A percentile compares a stretch with the other conserved stretches of the same genome.
Evolutionary conservation across 2,329 filamentous ascomycete species (phyloP).

Genomic region (Pseudopithomyces chartarum): DNA sequence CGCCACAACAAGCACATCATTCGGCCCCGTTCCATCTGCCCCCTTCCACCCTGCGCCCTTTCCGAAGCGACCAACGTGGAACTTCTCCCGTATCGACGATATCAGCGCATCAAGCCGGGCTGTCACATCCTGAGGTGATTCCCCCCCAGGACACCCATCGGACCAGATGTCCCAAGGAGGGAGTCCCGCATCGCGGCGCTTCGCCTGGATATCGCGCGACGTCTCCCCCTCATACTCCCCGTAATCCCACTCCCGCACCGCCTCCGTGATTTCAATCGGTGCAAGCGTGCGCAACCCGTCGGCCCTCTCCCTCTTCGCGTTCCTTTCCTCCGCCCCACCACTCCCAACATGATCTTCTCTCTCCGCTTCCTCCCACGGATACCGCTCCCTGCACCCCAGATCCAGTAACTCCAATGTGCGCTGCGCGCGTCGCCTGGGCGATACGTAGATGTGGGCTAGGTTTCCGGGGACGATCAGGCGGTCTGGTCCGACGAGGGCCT

Average conservation of each 20-base stretch:
- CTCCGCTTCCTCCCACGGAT: conserved; percentile 42
- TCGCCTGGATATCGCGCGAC: conserved; percentile 55
- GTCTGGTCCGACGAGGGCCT: conserved; percentile 82
- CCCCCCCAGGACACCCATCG: conserved; percentile 82
- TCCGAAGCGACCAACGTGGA: conserved; percentile 57
- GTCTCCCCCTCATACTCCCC: conserved; percentile 66
- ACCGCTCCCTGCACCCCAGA: conserved; percentile 68
- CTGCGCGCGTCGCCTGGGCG: conserved; percentile 82
- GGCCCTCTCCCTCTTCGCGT: background rate
- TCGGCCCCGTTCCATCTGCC: conserved; percentile 47
- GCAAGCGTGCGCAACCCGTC: conserved; percentile 42
- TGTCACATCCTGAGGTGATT: conserved; percentile 76
- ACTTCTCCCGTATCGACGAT: conserved; percentile 70
- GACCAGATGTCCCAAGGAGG: conserved; percentile 71
- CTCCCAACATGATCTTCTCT: no score
- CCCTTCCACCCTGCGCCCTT: conserved; percentile 57
- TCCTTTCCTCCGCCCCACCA: background rate
- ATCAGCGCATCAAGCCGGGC: conserved; percentile 77
- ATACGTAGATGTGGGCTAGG: conserved; percentile 87
- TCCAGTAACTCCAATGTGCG: conserved; percentile 87
- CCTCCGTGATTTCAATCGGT: conserved; percentile 56
- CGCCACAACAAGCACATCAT: conserved; percentile 79
- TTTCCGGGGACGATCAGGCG: conserved; percentile 82
- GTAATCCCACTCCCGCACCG: conserved; percentile 66
- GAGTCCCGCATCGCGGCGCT: conserved; percentile 53